Evolutionary conservation across 495 filamentous ascomycete species (phyloP).

Genomic region (Penicillium malachiteum): DNA sequence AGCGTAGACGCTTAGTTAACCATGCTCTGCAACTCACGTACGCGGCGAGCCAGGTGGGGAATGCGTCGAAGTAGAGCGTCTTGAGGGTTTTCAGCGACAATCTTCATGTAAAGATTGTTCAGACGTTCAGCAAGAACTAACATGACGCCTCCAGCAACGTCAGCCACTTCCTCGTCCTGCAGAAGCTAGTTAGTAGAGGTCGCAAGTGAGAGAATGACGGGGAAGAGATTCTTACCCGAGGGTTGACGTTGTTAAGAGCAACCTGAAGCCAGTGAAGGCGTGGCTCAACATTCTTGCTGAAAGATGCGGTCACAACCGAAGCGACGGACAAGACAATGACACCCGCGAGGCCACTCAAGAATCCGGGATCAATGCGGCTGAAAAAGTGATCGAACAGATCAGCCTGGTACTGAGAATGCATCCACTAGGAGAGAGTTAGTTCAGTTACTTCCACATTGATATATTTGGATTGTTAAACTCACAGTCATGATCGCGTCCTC

Average conservation of each 20-base stretch:
- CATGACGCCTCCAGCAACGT: constrained; percentile 65
- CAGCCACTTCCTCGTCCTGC: constrained; percentile 73
- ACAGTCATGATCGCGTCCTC: constrained; percentile 71
- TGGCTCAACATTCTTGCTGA: constrained; percentile 62
- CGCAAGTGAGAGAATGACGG: constrained; percentile 1
- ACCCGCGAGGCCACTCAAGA: constrained; percentile 64
- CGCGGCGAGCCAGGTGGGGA: constrained; percentile 51
- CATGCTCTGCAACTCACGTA: constrained; percentile 47
- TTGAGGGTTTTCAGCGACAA: constrained; percentile 59
- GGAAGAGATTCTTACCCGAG: constrained; percentile 36
- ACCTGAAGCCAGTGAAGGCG: constrained; percentile 78
- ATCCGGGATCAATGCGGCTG: constrained; percentile 67
- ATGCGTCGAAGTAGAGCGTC: constrained; percentile 65
- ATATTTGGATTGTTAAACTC: constrained; percentile 4
- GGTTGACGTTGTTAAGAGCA: constrained; percentile 57
- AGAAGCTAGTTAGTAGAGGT: not conserved
- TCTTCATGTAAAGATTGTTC: constrained; percentile 66
- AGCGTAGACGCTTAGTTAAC: too few species aligned
- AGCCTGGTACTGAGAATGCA: constrained; percentile 73
- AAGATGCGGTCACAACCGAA: constrained; percentile 71
- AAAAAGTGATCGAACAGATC: constrained; percentile 82
- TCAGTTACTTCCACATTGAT: constrained; percentile 4
- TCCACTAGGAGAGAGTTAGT: constrained; percentile 61
- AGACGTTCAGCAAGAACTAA: constrained; percentile 67
- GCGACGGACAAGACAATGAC: constrained; percentile 81